Conservation (phyloP, 2,329 filamentous ascomycete species). For the Aspergillus texensis region DNA sequence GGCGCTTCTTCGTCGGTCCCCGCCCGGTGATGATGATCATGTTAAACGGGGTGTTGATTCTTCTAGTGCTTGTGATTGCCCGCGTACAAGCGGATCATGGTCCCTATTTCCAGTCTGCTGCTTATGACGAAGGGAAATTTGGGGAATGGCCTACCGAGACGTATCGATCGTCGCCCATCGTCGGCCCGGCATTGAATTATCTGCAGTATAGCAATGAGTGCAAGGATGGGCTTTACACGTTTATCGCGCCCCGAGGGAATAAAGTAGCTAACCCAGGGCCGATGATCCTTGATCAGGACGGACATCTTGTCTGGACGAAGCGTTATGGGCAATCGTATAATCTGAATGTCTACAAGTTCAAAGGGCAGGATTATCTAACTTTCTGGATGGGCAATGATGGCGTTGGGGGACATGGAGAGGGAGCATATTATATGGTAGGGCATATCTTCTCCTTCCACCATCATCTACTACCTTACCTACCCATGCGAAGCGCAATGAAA, state of each 20-base stretch:
- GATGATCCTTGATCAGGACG: constrained; percentile 48
- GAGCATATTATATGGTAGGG: constrained; percentile 50
- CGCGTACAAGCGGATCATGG: constrained; percentile 14
- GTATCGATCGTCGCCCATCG: constrained; percentile 26
- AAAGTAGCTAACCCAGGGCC: constrained; percentile 41
- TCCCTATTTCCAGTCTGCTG: constrained; percentile 18
- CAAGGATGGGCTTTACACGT: constrained; percentile 41
- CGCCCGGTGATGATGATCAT: constrained; percentile 4
- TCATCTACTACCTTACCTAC: not conserved
- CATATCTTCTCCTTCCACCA: too few relatives aligned
- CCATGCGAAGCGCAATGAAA: not conserved
- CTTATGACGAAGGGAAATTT: constrained; percentile 25
- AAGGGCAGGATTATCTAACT: constrained; percentile 49
- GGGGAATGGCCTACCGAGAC: constrained; percentile 30
- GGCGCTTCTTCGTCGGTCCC: not conserved
- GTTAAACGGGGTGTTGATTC: not conserved
- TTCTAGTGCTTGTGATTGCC: not conserved
- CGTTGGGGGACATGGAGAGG: constrained; percentile 50
- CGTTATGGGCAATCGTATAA: constrained; percentile 47
- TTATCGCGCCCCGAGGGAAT: constrained; percentile 44
- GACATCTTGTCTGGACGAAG: constrained; percentile 51
- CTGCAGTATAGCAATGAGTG: constrained; percentile 34
- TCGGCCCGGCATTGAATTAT: constrained; percentile 31
- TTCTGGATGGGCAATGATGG: constrained; percentile 55
- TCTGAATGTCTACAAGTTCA: constrained; percentile 49